These are phyloP conservation scores for Plasmopara halstedii DNA, from an alignment of 352 stramenopile species.

Conservation along the genomic window DNA sequence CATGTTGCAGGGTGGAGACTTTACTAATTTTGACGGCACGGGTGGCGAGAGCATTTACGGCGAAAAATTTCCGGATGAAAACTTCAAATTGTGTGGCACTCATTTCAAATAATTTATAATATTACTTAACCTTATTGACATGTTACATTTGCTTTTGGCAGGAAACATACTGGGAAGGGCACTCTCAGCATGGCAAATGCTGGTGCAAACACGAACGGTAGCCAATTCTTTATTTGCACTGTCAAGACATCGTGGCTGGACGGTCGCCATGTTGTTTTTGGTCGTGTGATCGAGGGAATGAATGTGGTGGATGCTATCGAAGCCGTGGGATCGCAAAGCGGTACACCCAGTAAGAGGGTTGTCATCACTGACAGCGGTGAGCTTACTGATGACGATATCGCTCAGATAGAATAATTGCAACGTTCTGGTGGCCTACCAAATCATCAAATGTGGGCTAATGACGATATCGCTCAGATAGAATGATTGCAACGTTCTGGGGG, in stretches of 20 bases:
- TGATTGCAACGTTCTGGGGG: no score
- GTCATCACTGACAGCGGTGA: conserved; percentile 94
- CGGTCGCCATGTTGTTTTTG: conserved; percentile 86
- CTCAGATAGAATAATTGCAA: conserved; percentile 36
- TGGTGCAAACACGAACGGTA: conserved; percentile 90
- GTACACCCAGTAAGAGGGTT: conserved; percentile 82
- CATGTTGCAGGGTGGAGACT: conserved; percentile 87
- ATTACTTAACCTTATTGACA: neutral
- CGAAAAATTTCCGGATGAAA: conserved; percentile 71
- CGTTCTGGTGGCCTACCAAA: no score
- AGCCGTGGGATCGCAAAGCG: conserved; percentile 86
- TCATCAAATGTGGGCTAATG: no score
- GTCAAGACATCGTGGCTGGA: conserved; percentile 90
- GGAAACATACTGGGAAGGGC: conserved; percentile 64
- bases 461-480: no score
- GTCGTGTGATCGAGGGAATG: conserved; percentile 93
- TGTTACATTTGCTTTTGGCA: conserved; percentile 9
- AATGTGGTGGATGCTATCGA: conserved; percentile 97
- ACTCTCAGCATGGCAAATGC: conserved; percentile 82
- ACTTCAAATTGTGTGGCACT: conserved; percentile 73
- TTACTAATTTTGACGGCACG: conserved; percentile 71
- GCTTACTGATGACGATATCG: conserved; percentile 52
- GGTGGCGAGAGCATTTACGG: conserved; percentile 77
- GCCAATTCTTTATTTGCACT: conserved; percentile 97
- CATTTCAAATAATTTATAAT: no score